Conservation (phyloP, 208 protist genomes). For the Zelonia costaricensis region DNA sequence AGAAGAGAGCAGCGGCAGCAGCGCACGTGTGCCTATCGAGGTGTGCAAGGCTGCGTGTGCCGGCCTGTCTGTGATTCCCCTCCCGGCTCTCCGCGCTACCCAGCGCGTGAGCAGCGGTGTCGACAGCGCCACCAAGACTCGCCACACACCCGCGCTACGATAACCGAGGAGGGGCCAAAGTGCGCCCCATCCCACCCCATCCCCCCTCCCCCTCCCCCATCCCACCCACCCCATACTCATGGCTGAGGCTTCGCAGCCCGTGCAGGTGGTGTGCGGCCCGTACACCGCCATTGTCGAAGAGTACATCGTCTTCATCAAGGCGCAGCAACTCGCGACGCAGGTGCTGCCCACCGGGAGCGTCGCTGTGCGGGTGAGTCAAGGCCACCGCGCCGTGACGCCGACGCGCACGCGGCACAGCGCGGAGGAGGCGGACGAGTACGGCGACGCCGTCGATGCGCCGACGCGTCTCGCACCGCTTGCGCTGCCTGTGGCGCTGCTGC, state of each 20-base stretch:
- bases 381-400: neutral
- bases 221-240: neutral
- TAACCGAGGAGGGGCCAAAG: too few relatives aligned
- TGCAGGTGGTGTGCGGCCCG: conserved; percentile 15
- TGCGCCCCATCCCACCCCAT: too few relatives aligned
- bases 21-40: too few relatives aligned
- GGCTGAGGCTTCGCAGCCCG: neutral
- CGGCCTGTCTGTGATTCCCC: too few relatives aligned
- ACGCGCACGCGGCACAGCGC: neutral
- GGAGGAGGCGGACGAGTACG: neutral
- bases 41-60: too few relatives aligned
- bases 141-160: too few relatives aligned
- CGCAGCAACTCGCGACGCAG: conserved; percentile 9
- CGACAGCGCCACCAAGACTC: too few relatives aligned
- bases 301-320: conserved; percentile 17
- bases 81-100: too few relatives aligned
- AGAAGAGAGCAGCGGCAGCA: too few relatives aligned
- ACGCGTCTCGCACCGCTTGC: conserved; percentile 8
- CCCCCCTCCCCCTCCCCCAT: too few relatives aligned
- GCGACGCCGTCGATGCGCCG: neutral
- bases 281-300: conserved; percentile 16
- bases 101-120: too few relatives aligned
- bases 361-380: neutral
- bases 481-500: conserved; percentile 9
- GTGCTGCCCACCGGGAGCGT: neutral